Conservation (phyloP, 352 stramenopile species). For the Phytophthora sp. region DNA sequence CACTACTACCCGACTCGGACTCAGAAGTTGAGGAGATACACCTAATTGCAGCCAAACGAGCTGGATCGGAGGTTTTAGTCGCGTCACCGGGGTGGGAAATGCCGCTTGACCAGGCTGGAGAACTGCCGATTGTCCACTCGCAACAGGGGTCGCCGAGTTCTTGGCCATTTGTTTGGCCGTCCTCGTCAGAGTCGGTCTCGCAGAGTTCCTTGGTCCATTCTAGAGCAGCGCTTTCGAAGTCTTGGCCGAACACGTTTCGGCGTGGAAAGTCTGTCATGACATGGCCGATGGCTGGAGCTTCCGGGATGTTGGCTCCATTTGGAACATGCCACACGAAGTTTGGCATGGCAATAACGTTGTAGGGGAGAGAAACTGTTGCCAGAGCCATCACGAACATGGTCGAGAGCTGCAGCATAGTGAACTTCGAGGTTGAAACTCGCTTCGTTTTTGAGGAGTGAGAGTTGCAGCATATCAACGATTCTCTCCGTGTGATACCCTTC, state of each 20-base stretch:
- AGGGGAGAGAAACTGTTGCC: background rate
- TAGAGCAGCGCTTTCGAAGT: slow-evolving; percentile 27
- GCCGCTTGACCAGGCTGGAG: slow-evolving; percentile 12
- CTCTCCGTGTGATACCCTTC: background rate
- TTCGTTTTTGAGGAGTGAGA: background rate
- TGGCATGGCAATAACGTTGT: background rate
- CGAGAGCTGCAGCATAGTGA: background rate
- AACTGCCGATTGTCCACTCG: slow-evolving; percentile 35
- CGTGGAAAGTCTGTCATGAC: slow-evolving; percentile 1
- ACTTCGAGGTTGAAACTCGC: background rate
- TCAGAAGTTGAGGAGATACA: background rate
- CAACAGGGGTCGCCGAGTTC: slow-evolving; percentile 81
- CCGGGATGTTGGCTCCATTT: slow-evolving; percentile 18
- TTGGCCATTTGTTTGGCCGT: slow-evolving; percentile 77
- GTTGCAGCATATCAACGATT: background rate
- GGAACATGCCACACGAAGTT: slow-evolving; percentile 13
- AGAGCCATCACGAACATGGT: background rate
- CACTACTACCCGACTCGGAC: background rate
- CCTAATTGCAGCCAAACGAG: slow-evolving; percentile 11
- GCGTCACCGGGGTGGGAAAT: slow-evolving; percentile 27
- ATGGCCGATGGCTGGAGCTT: slow-evolving; percentile 22
- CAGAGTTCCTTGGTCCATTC: slow-evolving; percentile 46
- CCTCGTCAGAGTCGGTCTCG: slow-evolving; percentile 61
- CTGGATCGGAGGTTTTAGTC: slow-evolving; percentile 11
- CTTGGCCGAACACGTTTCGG: slow-evolving; percentile 41